Evolutionary conservation across 805 yeast genomes (phyloP), one percentile per base, ranked within the genome.

Genomic region (Pichia heedii): DNA sequence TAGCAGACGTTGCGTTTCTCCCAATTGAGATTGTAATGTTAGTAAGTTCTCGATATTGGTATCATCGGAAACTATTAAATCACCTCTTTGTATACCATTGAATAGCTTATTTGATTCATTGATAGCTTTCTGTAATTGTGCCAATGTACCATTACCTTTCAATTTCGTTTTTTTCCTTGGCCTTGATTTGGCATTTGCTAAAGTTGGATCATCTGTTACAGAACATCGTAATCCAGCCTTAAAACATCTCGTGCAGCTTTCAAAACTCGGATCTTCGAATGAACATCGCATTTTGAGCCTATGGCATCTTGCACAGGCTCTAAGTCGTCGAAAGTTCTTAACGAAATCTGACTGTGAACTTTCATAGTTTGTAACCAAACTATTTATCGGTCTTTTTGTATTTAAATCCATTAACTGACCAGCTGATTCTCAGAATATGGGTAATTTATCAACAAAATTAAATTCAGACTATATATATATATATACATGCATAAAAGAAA

Each of bases 231-330:
- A 63, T 2, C 66, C 67, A 5, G 70, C 62, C 22, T 65, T 58
- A 44, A 58, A 65, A 52, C 79, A 75, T 41, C 77, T 50, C 33
- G 63, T 62, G 54, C 80, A 75, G 16, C 73, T 54, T 27, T 55
- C 57, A 48, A 58, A 65, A 16, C 56, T 49, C 2, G 77, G 77
- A 48, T 71, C 70, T 27, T 70, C 71, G 52, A 67, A 75, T 3
- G 68, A 66, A 56, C 80, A 75, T 50, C 72, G 63, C 71, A 71
- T 70, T 51, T 74, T 74, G 19, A 74, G 59, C 24, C 79, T 53
- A 46, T 73, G 74, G 49, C 80, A 75, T 45, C 80, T 56, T 4
- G 79, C 79, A 59, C 80, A 75, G 1, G 79, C 78, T 40, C 74
- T 59, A 26, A 65, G 50, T 44, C 71, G 68, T 44, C 77, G 55